Percentiles rank a stretch among this genome's conserved stretches.
Conservation (phyloP, 2,329 filamentous ascomycete genomes). For the Xylaria sp. region DNA sequence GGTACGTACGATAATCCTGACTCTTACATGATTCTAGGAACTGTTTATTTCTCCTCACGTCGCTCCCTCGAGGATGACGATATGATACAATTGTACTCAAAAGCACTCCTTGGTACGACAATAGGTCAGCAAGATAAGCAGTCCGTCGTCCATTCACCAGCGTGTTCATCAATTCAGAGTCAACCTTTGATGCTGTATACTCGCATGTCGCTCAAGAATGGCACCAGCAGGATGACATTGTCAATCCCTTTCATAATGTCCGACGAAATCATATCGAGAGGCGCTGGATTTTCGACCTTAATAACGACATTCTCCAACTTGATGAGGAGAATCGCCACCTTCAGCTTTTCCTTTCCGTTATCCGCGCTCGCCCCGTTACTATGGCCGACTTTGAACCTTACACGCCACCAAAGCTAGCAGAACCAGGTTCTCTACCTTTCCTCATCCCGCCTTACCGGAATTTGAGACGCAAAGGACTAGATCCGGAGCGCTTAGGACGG, state of each 20-base stretch:
- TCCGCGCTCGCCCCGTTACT: background rate
- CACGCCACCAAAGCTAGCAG: background rate
- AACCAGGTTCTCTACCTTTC: background rate
- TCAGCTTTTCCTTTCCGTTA: background rate
- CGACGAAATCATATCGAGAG: background rate
- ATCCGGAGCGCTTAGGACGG: background rate
- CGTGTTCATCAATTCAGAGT: background rate
- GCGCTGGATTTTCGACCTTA: background rate
- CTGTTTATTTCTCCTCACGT: background rate
- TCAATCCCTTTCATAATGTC: background rate
- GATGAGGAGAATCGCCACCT: background rate
- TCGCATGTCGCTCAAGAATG: background rate
- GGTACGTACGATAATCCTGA: background rate
- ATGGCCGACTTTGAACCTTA: background rate
- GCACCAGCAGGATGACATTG: background rate
- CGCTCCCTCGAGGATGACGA: background rate
- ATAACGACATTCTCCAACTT: background rate
- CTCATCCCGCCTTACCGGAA: background rate
- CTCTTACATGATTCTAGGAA: background rate
- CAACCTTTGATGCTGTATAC: background rate
- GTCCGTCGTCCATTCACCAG: background rate
- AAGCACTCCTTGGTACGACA: background rate
- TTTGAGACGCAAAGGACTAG: background rate
- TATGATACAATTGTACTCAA: background rate
- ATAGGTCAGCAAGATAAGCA: background rate